Conservation (phyloP, 148 eudicot genomes). For the Silene latifolia region DNA sequence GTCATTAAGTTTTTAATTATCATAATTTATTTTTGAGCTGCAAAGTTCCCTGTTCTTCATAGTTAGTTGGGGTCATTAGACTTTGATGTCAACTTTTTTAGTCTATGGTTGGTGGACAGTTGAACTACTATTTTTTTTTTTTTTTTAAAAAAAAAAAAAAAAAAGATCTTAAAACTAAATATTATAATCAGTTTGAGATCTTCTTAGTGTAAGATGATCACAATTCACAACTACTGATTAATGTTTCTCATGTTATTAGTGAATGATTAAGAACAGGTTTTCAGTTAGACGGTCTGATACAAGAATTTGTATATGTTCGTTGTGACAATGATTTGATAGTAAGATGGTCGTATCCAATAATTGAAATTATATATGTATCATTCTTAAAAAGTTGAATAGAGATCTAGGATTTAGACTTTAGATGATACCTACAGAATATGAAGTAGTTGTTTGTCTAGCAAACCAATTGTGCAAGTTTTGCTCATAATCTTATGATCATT, state of each 20-base stretch:
- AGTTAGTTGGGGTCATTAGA: neutral
- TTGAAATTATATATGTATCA: no score
- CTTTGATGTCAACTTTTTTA: neutral
- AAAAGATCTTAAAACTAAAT: neutral
- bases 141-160: no score
- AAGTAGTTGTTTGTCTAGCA: neutral
- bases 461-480: neutral
- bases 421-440: neutral
- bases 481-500: neutral
- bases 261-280: no score
- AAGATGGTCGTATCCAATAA: no score
- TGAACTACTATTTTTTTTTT: neutral
- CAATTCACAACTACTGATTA: no score
- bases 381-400: no score
- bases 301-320: no score
- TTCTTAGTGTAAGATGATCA: neutral
- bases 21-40: neutral
- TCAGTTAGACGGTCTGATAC: no score
- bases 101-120: neutral
- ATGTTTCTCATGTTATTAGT: no score
- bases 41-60: neutral
- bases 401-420: neutral
- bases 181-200: neutral
- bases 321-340: no score
- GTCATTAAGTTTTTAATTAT: no score